These are phyloP conservation scores for Lecanicillium sp. DNA, from an alignment of 2,329 filamentous ascomycete species.

Conservation along the genomic window DNA sequence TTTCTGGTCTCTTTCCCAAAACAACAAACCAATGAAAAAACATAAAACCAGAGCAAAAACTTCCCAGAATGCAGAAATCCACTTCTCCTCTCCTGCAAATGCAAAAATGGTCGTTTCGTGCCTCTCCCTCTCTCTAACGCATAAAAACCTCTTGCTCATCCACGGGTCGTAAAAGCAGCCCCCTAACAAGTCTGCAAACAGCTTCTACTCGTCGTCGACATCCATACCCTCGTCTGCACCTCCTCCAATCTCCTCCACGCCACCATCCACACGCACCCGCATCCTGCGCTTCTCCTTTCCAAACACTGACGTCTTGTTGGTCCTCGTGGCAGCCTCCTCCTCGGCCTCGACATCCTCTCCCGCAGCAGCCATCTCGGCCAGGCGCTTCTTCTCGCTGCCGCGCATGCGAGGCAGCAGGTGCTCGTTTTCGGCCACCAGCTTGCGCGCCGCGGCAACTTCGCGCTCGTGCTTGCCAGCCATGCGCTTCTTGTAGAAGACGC, in stretches of 20 bases:
- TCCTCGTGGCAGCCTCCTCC: constrained; percentile 17
- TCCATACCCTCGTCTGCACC: constrained; percentile 10
- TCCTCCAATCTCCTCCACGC: constrained; percentile 17
- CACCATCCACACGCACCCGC: constrained; percentile 27
- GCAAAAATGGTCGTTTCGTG: background rate
- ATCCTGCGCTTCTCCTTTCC: constrained; percentile 33
- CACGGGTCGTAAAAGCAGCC: background rate
- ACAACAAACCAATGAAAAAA: too few relatives aligned
- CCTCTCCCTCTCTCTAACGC: background rate
- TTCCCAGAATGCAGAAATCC: too few relatives aligned
- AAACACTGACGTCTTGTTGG: constrained; percentile 29
- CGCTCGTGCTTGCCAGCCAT: constrained; percentile 85
- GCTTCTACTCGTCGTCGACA: constrained; percentile 10
- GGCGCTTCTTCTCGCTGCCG: constrained; percentile 50
- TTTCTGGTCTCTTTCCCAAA: background rate
- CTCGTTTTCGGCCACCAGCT: constrained; percentile 84
- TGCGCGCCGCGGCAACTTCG: constrained; percentile 71
- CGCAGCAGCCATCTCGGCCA: constrained; percentile 46
- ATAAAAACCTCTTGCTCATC: background rate
- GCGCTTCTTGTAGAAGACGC: constrained; percentile 87
- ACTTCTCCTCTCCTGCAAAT: background rate
- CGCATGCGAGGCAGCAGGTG: constrained; percentile 76
- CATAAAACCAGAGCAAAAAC: too few relatives aligned
- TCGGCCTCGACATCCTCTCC: constrained; percentile 41
- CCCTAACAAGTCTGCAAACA: too few relatives aligned